Conservation (phyloP, 495 filamentous ascomycete species). For the Aspergillus biplanus region DNA sequence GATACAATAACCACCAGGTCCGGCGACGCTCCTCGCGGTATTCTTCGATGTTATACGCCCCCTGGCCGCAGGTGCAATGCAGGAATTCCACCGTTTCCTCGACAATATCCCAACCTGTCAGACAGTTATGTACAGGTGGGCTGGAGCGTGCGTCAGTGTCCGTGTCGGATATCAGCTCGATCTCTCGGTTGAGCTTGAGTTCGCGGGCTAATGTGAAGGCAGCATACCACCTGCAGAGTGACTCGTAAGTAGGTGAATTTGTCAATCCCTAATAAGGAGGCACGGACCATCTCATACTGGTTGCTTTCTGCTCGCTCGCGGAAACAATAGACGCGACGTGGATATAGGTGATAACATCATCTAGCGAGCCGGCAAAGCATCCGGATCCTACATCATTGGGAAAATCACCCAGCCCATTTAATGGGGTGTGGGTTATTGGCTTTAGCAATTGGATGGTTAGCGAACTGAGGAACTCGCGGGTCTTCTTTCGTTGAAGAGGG, state of each 20-base stretch:
- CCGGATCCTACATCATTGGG: conserved; percentile 73
- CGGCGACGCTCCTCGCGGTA: conserved; percentile 83
- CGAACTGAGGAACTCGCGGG: conserved; percentile 88
- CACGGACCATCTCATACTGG: conserved; percentile 78
- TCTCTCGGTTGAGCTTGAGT: conserved; percentile 87
- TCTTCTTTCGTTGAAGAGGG: conserved; percentile 81
- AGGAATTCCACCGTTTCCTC: conserved; percentile 38
- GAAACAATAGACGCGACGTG: conserved; percentile 91
- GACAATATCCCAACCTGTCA: conserved; percentile 58
- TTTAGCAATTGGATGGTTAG: conserved; percentile 84
- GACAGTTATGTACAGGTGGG: conserved; percentile 39
- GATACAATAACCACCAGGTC: conserved; percentile 91
- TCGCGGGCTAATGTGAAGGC: conserved; percentile 92
- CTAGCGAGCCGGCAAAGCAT: conserved; percentile 76
- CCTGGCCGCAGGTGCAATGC: conserved; percentile 36
- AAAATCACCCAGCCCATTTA: conserved; percentile 41
- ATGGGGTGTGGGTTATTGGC: conserved; percentile 74
- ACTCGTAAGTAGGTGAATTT: neutral
- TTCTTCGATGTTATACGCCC: conserved; percentile 64
- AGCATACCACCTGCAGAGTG: conserved; percentile 76
- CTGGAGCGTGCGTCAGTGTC: conserved; percentile 43
- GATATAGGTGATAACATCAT: conserved; percentile 86
- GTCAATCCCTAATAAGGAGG: neutral
- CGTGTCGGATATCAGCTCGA: conserved; percentile 62
- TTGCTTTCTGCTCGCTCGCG: conserved; percentile 92